A percentile compares a stretch with the other conserved stretches of the same genome.
These are phyloP conservation scores for Nemania sp. DNA, from an alignment of 2,329 filamentous ascomycete genomes.

Conservation along the genomic window DNA sequence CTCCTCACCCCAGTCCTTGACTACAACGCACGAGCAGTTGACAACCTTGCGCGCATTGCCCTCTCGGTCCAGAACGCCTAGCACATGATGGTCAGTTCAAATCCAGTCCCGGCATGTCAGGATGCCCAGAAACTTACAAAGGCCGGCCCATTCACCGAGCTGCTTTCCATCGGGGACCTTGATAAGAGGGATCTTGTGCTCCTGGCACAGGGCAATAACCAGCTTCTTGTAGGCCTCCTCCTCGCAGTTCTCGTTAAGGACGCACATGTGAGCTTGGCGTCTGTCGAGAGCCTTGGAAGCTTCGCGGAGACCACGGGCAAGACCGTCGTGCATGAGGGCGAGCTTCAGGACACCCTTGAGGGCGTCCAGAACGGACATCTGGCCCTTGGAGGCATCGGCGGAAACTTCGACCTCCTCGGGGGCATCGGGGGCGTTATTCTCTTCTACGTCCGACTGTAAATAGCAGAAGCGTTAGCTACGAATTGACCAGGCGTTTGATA, in stretches of 20 bases:
- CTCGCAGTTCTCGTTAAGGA: constrained; percentile 99
- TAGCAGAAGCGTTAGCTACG: constrained; percentile 36
- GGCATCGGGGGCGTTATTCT: constrained; percentile 88
- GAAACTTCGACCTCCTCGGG: constrained; percentile 93
- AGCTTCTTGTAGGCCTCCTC: constrained; percentile 99
- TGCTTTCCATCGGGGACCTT: constrained; percentile 99
- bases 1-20: constrained; percentile 99
- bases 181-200: constrained; percentile 99
- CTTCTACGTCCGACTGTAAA: constrained; percentile 99
- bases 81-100: constrained; percentile 49
- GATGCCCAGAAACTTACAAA: constrained; percentile 79
- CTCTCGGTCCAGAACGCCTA: constrained; percentile 98
- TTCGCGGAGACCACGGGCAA: constrained; percentile 97
- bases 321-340: constrained; percentile 98
- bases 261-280: constrained; percentile 99
- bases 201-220: constrained; percentile 96
- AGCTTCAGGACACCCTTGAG: constrained; percentile 99
- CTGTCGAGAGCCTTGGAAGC: constrained; percentile 98
- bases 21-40: constrained; percentile 99
- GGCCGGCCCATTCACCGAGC: constrained; percentile 99
- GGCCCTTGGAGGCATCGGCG: constrained; percentile 88
- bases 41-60: constrained; percentile 99
- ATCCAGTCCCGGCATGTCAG: background rate
- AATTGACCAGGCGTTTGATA: constrained; percentile 6
- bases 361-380: constrained; percentile 98